Conservation (phyloP, 2,329 filamentous ascomycete species). For the Neodidymelliopsis sp. region DNA sequence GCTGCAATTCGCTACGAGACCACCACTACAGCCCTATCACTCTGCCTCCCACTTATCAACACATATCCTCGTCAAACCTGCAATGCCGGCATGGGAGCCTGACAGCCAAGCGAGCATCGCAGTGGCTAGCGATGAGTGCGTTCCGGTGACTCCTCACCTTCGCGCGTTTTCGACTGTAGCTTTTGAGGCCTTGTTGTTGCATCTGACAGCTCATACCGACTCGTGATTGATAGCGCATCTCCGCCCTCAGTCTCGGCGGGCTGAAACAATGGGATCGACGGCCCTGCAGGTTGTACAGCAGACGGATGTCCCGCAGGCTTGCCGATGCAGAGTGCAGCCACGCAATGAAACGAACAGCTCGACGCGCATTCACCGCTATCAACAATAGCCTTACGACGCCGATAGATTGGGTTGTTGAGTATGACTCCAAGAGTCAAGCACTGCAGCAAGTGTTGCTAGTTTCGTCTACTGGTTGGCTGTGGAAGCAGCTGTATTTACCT, state of each 20-base stretch:
- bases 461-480: slow-evolving; percentile 9
- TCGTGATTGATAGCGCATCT: slow-evolving; percentile 13
- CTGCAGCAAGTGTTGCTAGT: slow-evolving; percentile 3
- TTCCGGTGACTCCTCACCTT: neutral
- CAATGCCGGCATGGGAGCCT: neutral
- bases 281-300: slow-evolving; percentile 15
- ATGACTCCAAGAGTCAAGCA: slow-evolving; percentile 7
- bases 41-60: neutral
- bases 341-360: slow-evolving; percentile 12
- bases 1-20: slow-evolving; percentile 11
- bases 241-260: slow-evolving; percentile 2
- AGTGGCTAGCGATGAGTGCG: neutral
- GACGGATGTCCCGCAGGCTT: slow-evolving; percentile 10
- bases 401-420: slow-evolving; percentile 10
- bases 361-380: slow-evolving; percentile 15
- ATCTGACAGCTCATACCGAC: slow-evolving; percentile 13
- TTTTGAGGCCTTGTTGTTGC: slow-evolving; percentile 6
- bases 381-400: slow-evolving; percentile 5
- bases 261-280: slow-evolving; percentile 16
- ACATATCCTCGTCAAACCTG: neutral
- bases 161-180: neutral
- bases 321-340: slow-evolving; percentile 12
- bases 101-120: neutral
- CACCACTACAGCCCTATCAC: slow-evolving; percentile 1
- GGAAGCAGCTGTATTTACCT: slow-evolving; percentile 6